Evolutionary conservation across 257 asterid species (phyloP), one percentile per base, ranked within the genome.

Genomic region (Phtheirospermum japonicum): DNA sequence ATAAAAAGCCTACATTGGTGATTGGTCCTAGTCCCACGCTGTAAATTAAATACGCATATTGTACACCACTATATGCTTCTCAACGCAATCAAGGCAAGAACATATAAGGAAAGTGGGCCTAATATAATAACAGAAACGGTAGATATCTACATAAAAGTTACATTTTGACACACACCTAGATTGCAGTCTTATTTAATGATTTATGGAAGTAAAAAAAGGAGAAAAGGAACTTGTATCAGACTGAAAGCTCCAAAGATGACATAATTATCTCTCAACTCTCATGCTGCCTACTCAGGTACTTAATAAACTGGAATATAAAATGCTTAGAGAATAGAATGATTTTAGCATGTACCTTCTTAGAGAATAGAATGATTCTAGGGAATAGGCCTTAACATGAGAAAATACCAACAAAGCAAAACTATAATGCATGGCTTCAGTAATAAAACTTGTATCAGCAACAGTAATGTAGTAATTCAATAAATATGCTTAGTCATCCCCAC

Each of bases 1-100:
- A 19, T 50, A 18, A 18, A 18, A 50, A 6, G 20, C 5, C 56
- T 17, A 50, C 31, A 19, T 49, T 18, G 30, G n/a, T n/a, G n/a
- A n/a, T n/a, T n/a, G n/a, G 56, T 49, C 31, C 56, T 11, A 49
- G 31, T 49, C 26, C n/a, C 56, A 49, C 8, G 31, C n/a, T 49
- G 56, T 17, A n/a, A 52, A 5, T 11, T n/a, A n/a, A 42, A 42
- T 42, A 42, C 10, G 17, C 17, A 42, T 42, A 42, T 42, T 42
- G 19, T 2, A 42, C 49, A 42, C 17, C 49, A 42, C 18, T 13
- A 5, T 42, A 42, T 42, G 5, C 8, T 42, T 42, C 18, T 42
- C 49, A 42, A n/a, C 49, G 14, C 7, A 12, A 12, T 13, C 14
- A 42, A 42, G 16, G 14, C 19, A 4, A 42, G 18, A 42, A 40